Percentiles rank a stretch among this genome's conserved stretches.
Conservation (phyloP, 2,329 filamentous ascomycete species). For the Hypoxylon sp. region DNA sequence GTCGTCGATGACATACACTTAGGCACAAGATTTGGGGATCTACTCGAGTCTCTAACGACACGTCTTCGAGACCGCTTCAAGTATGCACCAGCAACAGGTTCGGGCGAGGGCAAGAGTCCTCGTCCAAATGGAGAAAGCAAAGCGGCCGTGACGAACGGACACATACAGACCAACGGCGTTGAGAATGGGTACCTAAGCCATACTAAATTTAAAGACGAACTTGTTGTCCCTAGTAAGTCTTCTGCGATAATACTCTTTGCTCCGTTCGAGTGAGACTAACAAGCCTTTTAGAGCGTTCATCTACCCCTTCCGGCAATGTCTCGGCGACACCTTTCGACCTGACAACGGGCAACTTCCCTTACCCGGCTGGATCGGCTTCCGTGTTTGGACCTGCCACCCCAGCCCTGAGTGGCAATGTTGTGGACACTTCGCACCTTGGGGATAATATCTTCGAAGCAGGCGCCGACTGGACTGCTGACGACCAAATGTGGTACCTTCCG, state of each 20-base stretch:
- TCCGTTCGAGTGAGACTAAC: conserved; percentile 30
- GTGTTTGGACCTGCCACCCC: conserved; percentile 67
- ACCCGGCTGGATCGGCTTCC: conserved; percentile 63
- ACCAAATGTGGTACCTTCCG: conserved; percentile 78
- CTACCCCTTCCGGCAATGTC: conserved; percentile 65
- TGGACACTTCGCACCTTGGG: conserved; percentile 53
- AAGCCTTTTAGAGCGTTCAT: conserved; percentile 56
- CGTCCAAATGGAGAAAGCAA: conserved; percentile 52
- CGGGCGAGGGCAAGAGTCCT: conserved; percentile 61
- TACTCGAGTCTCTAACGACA: conserved; percentile 83
- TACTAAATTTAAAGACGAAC: conserved; percentile 50
- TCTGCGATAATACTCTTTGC: not conserved
- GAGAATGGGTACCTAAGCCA: conserved; percentile 50
- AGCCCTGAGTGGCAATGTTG: conserved; percentile 52
- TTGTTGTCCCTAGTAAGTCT: conserved; percentile 52
- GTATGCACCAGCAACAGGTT: conserved; percentile 67
- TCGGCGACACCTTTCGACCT: conserved; percentile 75
- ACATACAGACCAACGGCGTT: conserved; percentile 51
- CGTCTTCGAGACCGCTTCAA: conserved; percentile 82
- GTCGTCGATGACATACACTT: conserved; percentile 89
- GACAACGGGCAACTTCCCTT: conserved; percentile 68
- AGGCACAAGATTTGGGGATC: conserved; percentile 85
- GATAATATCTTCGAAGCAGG: conserved; percentile 63
- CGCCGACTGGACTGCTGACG: conserved; percentile 68
- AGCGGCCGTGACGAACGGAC: conserved; percentile 48